phyloP scores from a whole-genome alignment of 176 grass and related monocot species.

The Leersia perrieri region DNA sequence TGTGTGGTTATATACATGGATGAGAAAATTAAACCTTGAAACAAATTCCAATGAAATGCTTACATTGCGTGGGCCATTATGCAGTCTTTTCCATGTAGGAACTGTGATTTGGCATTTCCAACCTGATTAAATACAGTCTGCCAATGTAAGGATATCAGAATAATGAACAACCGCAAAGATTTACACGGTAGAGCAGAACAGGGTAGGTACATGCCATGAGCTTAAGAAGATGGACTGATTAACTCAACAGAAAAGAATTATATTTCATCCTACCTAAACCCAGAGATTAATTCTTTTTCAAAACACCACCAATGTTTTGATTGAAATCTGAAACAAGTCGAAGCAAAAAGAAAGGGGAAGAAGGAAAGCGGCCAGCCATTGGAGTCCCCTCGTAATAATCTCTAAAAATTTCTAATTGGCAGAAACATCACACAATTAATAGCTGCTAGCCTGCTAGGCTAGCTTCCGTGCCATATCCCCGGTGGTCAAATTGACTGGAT shows the following conservation, averaged over 20 bases:
- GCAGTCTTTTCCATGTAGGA: background rate
- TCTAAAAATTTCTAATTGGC: background rate
- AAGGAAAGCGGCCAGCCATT: background rate
- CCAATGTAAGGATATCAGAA: constrained; percentile 32
- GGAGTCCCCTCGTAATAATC: background rate
- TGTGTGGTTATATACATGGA: background rate
- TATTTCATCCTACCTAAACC: background rate
- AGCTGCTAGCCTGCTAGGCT: too few species aligned
- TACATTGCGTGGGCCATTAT: background rate
- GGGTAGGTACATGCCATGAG: background rate
- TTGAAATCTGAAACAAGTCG: background rate
- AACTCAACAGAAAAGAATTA: background rate
- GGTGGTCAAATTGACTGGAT: background rate
- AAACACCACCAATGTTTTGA: too few species aligned
- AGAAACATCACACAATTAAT: background rate
- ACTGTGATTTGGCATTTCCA: background rate
- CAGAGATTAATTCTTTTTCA: background rate
- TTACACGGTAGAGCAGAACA: background rate
- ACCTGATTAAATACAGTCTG: constrained; percentile 44
- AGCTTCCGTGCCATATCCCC: background rate
- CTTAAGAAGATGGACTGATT: background rate
- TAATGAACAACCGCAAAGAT: background rate
- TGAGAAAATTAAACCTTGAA: background rate
- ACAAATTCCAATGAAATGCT: background rate
- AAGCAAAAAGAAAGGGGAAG: background rate